Base-by-base conservation (phyloP, 140 eudicot species). In the Anethum foeniculum region DNA sequence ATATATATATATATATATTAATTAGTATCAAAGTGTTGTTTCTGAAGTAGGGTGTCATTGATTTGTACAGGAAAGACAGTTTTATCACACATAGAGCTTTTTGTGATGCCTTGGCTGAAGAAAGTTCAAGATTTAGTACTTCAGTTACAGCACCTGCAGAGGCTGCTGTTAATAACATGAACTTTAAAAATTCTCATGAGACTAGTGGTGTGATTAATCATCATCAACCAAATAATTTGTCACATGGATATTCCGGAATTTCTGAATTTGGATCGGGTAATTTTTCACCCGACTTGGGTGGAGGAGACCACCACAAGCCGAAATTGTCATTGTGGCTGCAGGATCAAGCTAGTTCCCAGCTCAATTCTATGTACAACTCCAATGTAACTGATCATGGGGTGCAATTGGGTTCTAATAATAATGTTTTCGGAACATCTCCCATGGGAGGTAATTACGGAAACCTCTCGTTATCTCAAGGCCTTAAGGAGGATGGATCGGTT, bases 41-140 rank as follows among this genome's bases (percentile, higher is more conserved):
- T 68, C 71, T 13, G 47, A 81, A n/a, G 13, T 84, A 47, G 77
- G 83, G 81, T 75, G 77, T 77, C 32, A 32, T 41, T 21, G 8
- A 72, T 71, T 11, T 72, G 44, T 81, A 75, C 84, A 94, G 99
- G 93, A 94, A 94, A 81, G 99, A 94, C 81, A 94, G 99, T 84
- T 94, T 94, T 82, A 94, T 94, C 68, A 95, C 97, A 32, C 99
- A 95, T 81, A 86, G 99, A 58, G 99, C 99, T 13, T 95, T 95
- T 72, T 95, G 99, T 74, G 99, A 95, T 80, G 99, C 99, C 18
- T 82, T 95, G 44, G 94, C 95, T 28, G 99, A 95, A 78, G 99
- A 95, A 72, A 88, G 93, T 51, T 90, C 89, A 38, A 85, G 97
- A 81, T 82, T 90, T 71, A 88, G 86, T 65, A 82, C 79, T 75